Conservation (phyloP, 352 stramenopile genomes). For the Peronospora tabacina region DNA sequence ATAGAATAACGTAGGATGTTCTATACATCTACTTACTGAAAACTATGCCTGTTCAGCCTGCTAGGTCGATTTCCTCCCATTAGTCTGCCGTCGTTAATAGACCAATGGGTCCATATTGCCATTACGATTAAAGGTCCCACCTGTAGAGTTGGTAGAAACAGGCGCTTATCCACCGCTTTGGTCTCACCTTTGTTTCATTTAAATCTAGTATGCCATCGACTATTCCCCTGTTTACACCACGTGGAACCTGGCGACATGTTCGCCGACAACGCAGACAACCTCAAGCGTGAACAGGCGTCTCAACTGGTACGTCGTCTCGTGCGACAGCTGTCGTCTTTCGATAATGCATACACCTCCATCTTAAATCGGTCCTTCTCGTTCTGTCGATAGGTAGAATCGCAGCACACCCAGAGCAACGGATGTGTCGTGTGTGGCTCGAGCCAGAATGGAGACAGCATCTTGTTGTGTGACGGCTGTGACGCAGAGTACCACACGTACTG, state of each 20-base stretch:
- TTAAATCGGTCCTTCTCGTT: not conserved
- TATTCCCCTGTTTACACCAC: not conserved
- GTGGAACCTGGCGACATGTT: constrained; percentile 13
- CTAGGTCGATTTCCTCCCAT: too few relatives aligned
- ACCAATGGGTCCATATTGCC: too few relatives aligned
- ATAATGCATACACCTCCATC: not conserved
- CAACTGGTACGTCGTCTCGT: constrained; percentile 11
- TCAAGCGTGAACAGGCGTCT: constrained; percentile 18
- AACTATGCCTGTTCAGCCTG: too few relatives aligned
- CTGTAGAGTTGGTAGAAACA: too few relatives aligned
- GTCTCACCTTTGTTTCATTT: not conserved
- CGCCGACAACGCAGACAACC: constrained; percentile 6
- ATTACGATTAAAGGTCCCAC: too few relatives aligned
- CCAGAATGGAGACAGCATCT: constrained; percentile 71
- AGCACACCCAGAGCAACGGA: constrained; percentile 36
- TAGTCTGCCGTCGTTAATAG: too few relatives aligned
- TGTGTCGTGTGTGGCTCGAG: constrained; percentile 64
- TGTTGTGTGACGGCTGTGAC: constrained; percentile 80
- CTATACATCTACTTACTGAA: too few relatives aligned
- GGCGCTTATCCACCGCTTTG: too few relatives aligned
- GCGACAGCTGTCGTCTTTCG: not conserved
- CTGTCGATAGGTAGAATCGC: constrained; percentile 13
- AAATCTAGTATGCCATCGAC: not conserved
- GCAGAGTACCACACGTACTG: constrained; percentile 85
- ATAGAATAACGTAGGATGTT: too few relatives aligned